Evolutionary conservation across 2,329 filamentous ascomycete genomes (phyloP).

Genomic region (Ophiosphaerella herpotricha): DNA sequence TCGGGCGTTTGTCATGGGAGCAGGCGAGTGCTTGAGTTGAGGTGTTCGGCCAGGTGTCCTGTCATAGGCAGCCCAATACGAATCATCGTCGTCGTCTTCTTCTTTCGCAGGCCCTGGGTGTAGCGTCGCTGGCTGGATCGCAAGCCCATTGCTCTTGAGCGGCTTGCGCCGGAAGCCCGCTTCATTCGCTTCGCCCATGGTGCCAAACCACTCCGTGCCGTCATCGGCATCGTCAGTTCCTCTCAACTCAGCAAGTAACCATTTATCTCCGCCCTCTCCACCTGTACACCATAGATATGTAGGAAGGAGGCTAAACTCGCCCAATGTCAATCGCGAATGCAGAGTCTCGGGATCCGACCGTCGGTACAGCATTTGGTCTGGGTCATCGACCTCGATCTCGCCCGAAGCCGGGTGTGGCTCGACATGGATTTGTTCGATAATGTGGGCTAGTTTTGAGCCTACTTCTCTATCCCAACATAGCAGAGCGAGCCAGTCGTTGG

Average conservation of each 20-base stretch:
- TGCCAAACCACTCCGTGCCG: conserved; percentile 61
- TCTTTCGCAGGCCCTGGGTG: conserved; percentile 21
- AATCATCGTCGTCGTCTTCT: conserved; percentile 69
- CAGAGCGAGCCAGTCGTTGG: conserved; percentile 71
- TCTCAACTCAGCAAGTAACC: conserved; percentile 74
- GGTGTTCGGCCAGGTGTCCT: conserved; percentile 59
- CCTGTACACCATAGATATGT: conserved; percentile 71
- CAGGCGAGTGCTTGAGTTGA: conserved; percentile 63
- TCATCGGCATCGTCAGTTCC: conserved; percentile 62
- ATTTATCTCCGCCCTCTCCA: conserved; percentile 68
- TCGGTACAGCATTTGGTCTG: conserved; percentile 64
- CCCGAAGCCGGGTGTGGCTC: conserved; percentile 83
- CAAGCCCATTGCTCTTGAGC: conserved; percentile 21
- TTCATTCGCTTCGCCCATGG: conserved; percentile 65
- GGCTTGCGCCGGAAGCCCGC: conserved; percentile 42
- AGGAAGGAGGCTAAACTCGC: conserved; percentile 66
- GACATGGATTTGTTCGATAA: conserved; percentile 66
- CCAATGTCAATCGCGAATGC: conserved; percentile 67
- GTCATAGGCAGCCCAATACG: conserved; percentile 82
- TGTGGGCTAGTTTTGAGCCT: conserved; percentile 62
- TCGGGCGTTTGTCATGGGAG: conserved; percentile 52
- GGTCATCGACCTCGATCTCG: conserved; percentile 76
- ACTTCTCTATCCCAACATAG: conserved; percentile 69
- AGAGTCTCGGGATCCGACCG: conserved; percentile 77
- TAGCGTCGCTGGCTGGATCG: conserved; percentile 10